Evolutionary conservation across 495 filamentous ascomycete species (phyloP).

Genomic region (Aspergillus baeticus): DNA sequence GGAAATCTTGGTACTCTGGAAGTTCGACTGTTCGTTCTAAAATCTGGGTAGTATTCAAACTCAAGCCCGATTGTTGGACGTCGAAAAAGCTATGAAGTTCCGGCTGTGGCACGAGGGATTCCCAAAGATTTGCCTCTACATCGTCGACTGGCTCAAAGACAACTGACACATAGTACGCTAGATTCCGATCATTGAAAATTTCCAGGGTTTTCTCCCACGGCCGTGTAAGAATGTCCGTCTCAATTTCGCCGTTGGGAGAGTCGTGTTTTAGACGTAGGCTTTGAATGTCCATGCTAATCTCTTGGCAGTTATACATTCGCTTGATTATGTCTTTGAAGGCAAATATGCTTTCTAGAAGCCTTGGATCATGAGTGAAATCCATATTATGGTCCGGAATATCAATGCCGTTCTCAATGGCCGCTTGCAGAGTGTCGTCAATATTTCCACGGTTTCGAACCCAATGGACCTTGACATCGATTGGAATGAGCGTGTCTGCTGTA

Average conservation of each 20-base stretch:
- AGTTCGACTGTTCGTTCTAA: background rate
- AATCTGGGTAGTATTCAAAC: background rate
- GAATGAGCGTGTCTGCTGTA: background rate
- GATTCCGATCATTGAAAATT: background rate
- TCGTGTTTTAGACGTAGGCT: background rate
- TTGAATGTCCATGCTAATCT: background rate
- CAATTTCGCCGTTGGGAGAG: background rate
- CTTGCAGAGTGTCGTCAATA: no score
- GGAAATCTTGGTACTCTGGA: no score
- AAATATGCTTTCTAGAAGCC: background rate
- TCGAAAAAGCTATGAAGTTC: background rate
- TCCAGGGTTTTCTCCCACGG: background rate
- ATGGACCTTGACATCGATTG: background rate
- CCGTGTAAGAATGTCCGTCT: background rate
- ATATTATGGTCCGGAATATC: background rate
- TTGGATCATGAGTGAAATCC: background rate
- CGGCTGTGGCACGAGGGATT: background rate
- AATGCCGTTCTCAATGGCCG: background rate
- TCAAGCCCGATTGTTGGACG: background rate
- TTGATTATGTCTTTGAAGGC: background rate
- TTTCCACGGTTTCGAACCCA: background rate
- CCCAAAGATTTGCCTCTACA: background rate
- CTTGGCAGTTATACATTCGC: constrained; percentile 1
- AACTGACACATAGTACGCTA: background rate
- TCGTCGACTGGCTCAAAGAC: background rate